Percentiles rank a stretch among this genome's conserved stretches.
These are phyloP conservation scores for Asterochloris erici DNA, from an alignment of 139 green algal genomes.

Conservation along the genomic window DNA sequence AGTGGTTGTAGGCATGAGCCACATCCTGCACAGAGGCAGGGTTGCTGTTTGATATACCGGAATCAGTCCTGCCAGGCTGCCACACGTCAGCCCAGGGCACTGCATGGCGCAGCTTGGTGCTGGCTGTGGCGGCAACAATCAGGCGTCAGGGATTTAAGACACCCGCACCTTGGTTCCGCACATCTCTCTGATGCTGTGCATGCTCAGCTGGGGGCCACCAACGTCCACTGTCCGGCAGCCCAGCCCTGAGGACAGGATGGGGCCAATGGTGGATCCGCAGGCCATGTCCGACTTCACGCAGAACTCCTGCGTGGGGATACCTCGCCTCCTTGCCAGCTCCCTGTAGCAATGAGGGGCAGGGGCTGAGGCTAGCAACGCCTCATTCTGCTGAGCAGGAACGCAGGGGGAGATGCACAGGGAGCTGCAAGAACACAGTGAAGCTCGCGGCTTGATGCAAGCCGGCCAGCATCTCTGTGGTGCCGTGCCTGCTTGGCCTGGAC, in stretches of 20 bases:
- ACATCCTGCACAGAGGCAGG: slow-evolving; percentile 51
- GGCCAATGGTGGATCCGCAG: slow-evolving; percentile 96
- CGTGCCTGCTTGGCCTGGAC: too few relatives aligned
- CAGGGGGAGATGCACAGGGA: too few relatives aligned
- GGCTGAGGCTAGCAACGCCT: too few relatives aligned
- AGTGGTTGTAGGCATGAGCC: slow-evolving; percentile 58
- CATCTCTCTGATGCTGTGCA: slow-evolving; percentile 93
- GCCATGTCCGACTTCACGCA: slow-evolving; percentile 94
- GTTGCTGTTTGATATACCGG: too few relatives aligned
- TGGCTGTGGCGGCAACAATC: background rate
- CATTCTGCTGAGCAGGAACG: too few relatives aligned
- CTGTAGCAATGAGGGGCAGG: slow-evolving; percentile 31
- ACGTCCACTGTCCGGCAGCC: slow-evolving; percentile 92
- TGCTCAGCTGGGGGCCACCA: slow-evolving; percentile 76
- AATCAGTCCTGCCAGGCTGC: too few relatives aligned
- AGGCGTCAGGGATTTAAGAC: background rate
- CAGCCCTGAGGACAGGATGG: slow-evolving; percentile 79
- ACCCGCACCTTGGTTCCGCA: slow-evolving; percentile 22
- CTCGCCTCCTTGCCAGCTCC: slow-evolving; percentile 51
- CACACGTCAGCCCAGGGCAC: background rate
- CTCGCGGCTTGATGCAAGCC: too few relatives aligned
- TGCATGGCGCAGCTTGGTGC: background rate
- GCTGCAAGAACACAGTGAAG: too few relatives aligned
- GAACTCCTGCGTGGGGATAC: slow-evolving; percentile 78
- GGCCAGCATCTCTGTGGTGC: too few relatives aligned